Evolutionary conservation across 139 green algal genomes (phyloP).

Genomic region (Chlamydomonas incerta): DNA sequence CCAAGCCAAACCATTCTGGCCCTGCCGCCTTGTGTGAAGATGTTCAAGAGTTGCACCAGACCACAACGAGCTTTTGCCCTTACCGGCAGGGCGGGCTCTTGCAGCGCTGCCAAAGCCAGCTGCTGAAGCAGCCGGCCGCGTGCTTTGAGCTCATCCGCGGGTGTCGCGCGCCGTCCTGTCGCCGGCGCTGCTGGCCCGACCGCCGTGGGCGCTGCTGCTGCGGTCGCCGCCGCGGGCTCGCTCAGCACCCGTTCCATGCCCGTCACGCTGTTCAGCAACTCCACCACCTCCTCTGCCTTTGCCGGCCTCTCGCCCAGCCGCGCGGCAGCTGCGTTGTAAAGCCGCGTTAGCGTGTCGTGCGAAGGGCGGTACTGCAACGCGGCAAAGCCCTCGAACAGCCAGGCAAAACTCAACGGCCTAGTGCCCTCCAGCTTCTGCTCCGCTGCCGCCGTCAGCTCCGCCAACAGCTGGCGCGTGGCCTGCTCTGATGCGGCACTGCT

Average conservation of each 20-base stretch:
- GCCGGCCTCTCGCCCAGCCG: background rate
- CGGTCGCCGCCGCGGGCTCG: no score
- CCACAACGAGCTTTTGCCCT: no score
- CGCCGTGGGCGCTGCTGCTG: no score
- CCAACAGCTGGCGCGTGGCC: background rate
- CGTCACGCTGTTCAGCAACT: background rate
- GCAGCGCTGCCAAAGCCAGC: background rate
- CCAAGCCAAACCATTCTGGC: no score
- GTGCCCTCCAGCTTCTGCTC: background rate
- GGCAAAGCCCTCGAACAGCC: background rate
- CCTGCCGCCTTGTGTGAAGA: no score
- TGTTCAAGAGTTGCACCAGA: no score
- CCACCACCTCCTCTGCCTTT: background rate
- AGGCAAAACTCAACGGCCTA: no score
- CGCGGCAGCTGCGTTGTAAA: background rate
- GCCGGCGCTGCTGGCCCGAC: no score
- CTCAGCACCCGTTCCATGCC: background rate
- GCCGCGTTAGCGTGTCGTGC: background rate
- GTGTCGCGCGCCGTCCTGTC: background rate
- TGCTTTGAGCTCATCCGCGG: no score
- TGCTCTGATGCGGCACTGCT: no score
- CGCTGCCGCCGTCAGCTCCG: background rate
- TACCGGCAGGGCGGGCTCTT: background rate
- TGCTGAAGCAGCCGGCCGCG: background rate
- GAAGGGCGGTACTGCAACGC: background rate